Base-by-base conservation (phyloP, 2,329 filamentous ascomycete species). In the Xylariales sp. region DNA sequence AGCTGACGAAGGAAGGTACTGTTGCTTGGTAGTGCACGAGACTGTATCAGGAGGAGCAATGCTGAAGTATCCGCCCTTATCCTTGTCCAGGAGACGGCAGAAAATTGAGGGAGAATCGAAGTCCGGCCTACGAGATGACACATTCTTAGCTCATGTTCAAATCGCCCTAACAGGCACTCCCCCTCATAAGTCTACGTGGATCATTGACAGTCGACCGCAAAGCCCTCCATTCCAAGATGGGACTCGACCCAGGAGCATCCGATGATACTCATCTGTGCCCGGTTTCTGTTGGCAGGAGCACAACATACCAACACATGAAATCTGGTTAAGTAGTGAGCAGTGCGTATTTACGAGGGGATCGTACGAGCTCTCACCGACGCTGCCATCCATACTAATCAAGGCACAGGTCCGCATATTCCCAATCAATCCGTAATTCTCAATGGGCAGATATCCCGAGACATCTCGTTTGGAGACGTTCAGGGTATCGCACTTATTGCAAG, bases 381-480 rank as follows among this genome's bases (percentile, higher is more conserved):
- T 84, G 18, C 84, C 84, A 54, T 84, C 80, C 56, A 85, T 84
- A 49, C 82, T 84, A 16, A 86, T 74, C n/a, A 88, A 66, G 11
- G 84, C 84, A 65, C 82, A 86, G 1, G 84, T 89, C 53, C 82
- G 76, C 84, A 89, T 87, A 55, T 88, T 88, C 18, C 85, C 85
- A 52, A 89, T 86, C 61, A 89, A 74, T 42, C 85, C 85, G 70
- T 88, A 88, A 61, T 88, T 78, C 56, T 88, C 84, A 49, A 88
- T 85, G 34, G 75, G 74, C 20, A 78, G 66, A 51, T 78, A 79
- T 22, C 74, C 75, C 14, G 52, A 44, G 44, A 32, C 38, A 31
- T 58, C 52, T 44, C 53, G 53, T 9, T 48, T 51, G 24, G 55
- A 55, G 45, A 51, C 44, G 28, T 49, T 53, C 29, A 51, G 47